These are phyloP conservation scores for Rutstroemia sydowiana DNA, from an alignment of 2,329 filamentous ascomycete species.

Conservation along the genomic window DNA sequence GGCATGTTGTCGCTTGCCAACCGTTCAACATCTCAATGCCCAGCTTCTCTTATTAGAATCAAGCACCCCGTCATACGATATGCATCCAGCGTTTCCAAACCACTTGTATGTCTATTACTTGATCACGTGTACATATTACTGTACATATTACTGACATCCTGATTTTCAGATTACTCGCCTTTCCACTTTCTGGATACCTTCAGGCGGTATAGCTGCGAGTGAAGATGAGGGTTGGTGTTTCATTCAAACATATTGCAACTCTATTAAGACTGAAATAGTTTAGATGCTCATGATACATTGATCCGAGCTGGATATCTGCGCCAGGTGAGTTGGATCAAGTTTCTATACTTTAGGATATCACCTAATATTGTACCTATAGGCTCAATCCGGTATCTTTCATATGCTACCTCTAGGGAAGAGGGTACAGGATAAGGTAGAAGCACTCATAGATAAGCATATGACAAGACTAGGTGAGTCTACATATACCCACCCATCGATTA, in stretches of 20 bases:
- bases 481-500: conserved; percentile 3
- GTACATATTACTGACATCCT: conserved; percentile 30
- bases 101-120: too few species aligned
- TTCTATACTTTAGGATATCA: neutral
- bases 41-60: too few species aligned
- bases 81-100: too few species aligned
- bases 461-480: conserved; percentile 50
- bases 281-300: conserved; percentile 60
- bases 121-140: neutral
- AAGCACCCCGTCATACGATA: too few species aligned
- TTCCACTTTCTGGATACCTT: conserved; percentile 74
- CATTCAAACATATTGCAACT: neutral
- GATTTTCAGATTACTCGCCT: conserved; percentile 53
- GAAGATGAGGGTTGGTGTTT: conserved; percentile 45
- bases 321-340: conserved; percentile 44
- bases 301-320: conserved; percentile 66
- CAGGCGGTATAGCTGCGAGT: conserved; percentile 55
- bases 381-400: conserved; percentile 87
- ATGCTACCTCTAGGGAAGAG: conserved; percentile 78
- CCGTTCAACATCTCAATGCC: too few species aligned
- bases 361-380: conserved; percentile 42
- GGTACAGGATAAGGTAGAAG: conserved; percentile 83
- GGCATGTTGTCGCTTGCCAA: too few species aligned
- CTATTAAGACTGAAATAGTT: conserved; percentile 9
- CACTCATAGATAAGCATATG: conserved; percentile 87